Evolutionary conservation across 2,329 filamentous ascomycete genomes (phyloP), one percentile per base, ranked within the genome.

Genomic region (Epichloe brachyelytri): DNA sequence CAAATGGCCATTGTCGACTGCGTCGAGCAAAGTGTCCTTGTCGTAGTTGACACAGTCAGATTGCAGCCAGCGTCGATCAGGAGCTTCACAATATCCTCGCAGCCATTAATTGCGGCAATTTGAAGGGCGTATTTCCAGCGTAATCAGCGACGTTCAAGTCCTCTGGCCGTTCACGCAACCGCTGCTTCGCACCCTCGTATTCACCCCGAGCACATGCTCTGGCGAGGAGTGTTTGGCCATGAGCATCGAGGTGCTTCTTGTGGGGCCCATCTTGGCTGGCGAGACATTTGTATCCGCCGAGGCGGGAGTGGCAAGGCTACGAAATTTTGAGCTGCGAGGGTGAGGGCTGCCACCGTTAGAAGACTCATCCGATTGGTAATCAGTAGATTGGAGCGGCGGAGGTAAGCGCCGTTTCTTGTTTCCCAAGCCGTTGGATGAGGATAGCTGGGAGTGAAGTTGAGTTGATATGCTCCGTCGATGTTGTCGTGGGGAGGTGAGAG

Each of bases 41-140:
- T 89, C 85, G 60, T 88, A 83, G 60, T 85, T 83, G 52, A 83
- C 72, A 60, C 78, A 91, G 61, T 96, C 44, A 93, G 77, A 51
- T 87, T 85, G 67, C 90, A 95, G 36, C 88, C 87, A 55, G 88
- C 83, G 8, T 87, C 80, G 55, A 98, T 82, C 39, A 98, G 71
- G 49, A 95, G 85, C 63, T 86, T 83, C 39, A 97, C 93, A 51
- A 97, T 90, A 50, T 93, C 80, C 34, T 83, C 83, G 64, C 84
- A 86, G 6, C 93, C 93, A 62, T 93, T 85, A 52, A 98, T 76
- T 34, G 90, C 83, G 36, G 93, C 91, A 57, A 95, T 93, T 66
- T 98, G 93, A 36, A 98, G 74, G 93, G 93, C 1, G 91, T 94
- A 61, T 97, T 97, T n/a, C 88, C 88, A 14, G 93, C 93, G 63